A percentile compares a stretch with the other conserved stretches of the same genome.
phyloP scores from a whole-genome alignment of 2,329 filamentous ascomycete species.

The Tolypocladium sp. region DNA sequence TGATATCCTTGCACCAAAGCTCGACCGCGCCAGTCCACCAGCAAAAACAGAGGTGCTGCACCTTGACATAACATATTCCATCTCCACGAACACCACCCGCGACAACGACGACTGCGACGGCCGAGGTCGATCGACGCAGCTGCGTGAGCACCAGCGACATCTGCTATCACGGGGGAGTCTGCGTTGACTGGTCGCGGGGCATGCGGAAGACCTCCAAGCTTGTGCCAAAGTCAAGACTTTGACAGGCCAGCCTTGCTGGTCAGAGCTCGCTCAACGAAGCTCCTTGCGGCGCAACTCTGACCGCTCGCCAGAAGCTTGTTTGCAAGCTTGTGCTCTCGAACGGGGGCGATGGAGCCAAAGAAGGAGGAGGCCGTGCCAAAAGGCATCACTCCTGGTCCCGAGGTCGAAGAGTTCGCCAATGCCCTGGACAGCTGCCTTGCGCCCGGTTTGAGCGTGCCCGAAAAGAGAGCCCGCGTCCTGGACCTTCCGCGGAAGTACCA shows the following conservation, averaged over 20 bases:
- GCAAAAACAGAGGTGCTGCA: constrained; percentile 3
- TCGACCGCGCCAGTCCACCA: constrained; percentile 13
- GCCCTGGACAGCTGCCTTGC: constrained; percentile 67
- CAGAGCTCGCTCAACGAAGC: not conserved
- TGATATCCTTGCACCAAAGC: not conserved
- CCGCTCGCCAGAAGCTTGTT: not conserved
- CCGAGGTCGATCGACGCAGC: not conserved
- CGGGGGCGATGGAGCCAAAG: constrained; percentile 14
- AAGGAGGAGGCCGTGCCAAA: constrained; percentile 9
- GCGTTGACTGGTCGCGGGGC: not conserved
- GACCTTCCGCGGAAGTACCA: constrained; percentile 51
- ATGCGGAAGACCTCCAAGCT: not conserved
- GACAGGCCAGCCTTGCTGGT: not conserved
- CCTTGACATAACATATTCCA: not conserved
- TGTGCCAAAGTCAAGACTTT: not conserved
- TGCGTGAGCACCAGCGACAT: not conserved
- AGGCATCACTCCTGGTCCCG: constrained; percentile 57
- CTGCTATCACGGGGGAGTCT: not conserved
- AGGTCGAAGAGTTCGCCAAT: constrained; percentile 82
- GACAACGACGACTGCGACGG: not conserved
- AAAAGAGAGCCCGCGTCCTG: constrained; percentile 57
- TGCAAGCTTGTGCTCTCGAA: not conserved
- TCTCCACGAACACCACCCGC: not conserved
- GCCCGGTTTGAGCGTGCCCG: constrained; percentile 34
- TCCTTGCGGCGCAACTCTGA: not conserved